Evolutionary conservation across 176 grass and related monocot species (phyloP), one percentile per base, ranked within the genome.

Genomic region (Bolboschoenus planiculmis): DNA sequence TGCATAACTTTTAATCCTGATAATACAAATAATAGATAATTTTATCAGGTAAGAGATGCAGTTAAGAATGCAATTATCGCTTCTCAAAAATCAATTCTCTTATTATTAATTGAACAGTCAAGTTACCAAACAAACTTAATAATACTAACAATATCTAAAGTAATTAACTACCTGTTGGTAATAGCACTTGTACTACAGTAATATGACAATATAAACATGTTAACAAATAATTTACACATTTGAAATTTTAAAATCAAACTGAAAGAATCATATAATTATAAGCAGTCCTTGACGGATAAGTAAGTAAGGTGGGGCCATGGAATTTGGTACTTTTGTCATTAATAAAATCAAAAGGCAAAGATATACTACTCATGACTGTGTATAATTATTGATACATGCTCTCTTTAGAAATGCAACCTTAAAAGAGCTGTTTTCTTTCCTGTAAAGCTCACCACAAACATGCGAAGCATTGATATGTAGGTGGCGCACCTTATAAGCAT

Each of bases 381-480:
- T n/a, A n/a, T n/a, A n/a, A 77, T 77, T 77, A 77, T 77, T 77
- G 46, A 44, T 53, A 26, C 55, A 81, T 82, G 56, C 37, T 5
- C 1, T 62, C 79, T 81, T 81, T 62, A 81, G 79, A 63, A 81
- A 81, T 81, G 56, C 56, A 81, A 63, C 56, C 36, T 81, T 26
- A 81, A 81, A 81, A 61, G n/a, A 61, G 55, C 79, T 58, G 56
- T 48, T n/a, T n/a, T 63, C 60, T 66, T 82, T 82, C 58, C 80
- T 82, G 80, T 66, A 82, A 82, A 82, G 80, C 60, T 66, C 23
- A 6, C 43, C 21, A 18, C 23, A 61, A 82, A 82, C 80, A 82
- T 82, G 80, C 58, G 27, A 77, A 18, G 55, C 78, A 65, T 63
- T 63, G 21, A 66, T 66, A 66, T 10, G 50, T 53, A n/a, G 77